Conservation (phyloP, 108 stramenopile genomes). For the Fistulifera pelliculosa region DNA sequence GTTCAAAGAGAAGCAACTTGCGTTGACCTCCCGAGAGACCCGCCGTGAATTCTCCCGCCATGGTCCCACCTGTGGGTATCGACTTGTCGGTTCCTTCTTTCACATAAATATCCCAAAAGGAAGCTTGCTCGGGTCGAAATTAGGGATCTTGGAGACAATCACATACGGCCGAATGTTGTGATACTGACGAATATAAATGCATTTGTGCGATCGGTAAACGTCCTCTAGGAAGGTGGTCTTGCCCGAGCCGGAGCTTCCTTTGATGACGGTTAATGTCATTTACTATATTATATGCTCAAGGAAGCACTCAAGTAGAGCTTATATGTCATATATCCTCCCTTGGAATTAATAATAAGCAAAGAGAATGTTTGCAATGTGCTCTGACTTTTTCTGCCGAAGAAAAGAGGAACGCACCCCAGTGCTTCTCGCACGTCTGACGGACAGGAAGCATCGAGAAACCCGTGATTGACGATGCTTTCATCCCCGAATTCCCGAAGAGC, state of each 20-base stretch:
- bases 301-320: no score
- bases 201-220: conserved; percentile 48
- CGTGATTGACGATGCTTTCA: no score
- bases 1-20: conserved; percentile 50
- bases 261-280: not conserved
- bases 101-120: conserved; percentile 60
- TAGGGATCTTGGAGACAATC: conserved; percentile 38
- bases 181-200: conserved; percentile 64
- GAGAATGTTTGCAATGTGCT: no score
- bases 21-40: conserved; percentile 54
- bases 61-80: conserved; percentile 47
- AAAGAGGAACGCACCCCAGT: no score
- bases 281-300: no score
- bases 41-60: conserved; percentile 54
- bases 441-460: no score
- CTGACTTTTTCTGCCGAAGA: no score
- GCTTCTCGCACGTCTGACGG: no score
- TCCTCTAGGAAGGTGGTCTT: conserved; percentile 65
- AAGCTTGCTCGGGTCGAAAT: conserved; percentile 47
- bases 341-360: no score
- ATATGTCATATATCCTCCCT: no score
- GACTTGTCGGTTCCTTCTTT: conserved; percentile 35
- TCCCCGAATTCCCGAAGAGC: no score
- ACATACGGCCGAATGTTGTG: conserved; percentile 59
- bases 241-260: conserved; percentile 20